A percentile compares a stretch with the other conserved stretches of the same genome.
Conservation (phyloP, 176 grass and related monocot species). For the Bothriochloa decipiens region DNA sequence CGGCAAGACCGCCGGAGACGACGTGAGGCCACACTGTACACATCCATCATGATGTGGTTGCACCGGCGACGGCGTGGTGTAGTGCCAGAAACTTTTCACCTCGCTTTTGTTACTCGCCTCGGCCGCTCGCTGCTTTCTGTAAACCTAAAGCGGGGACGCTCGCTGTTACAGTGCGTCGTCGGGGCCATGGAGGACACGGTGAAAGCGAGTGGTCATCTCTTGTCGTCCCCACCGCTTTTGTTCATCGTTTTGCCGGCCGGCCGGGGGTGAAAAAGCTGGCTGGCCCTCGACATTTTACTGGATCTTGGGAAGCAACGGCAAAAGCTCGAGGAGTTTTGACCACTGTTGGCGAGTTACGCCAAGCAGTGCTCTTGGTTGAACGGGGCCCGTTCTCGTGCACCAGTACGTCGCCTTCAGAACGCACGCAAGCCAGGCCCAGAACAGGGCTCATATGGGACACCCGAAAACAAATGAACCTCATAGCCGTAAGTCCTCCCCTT, state of each 20-base stretch:
- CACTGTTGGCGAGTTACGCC: constrained; percentile 21
- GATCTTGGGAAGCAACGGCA: background rate
- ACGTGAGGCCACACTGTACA: background rate
- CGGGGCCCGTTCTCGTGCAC: constrained; percentile 14
- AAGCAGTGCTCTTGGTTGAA: constrained; percentile 5
- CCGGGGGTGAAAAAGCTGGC: constrained; percentile 22
- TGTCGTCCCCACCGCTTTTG: constrained; percentile 28
- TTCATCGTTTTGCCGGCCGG: background rate
- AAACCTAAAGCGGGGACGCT: constrained; percentile 21
- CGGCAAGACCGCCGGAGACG: constrained; percentile 5
- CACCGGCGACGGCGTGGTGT: background rate
- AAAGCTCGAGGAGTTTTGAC: constrained; percentile 39
- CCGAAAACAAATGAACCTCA: no score
- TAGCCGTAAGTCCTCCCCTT: no score
- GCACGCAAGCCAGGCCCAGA: background rate
- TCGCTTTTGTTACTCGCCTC: constrained; percentile 10
- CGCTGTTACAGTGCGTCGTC: constrained; percentile 5
- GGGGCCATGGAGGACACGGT: constrained; percentile 25
- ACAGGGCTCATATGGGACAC: background rate
- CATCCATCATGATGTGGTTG: background rate
- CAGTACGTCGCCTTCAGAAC: background rate
- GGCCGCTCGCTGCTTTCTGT: constrained; percentile 15
- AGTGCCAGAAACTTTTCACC: background rate
- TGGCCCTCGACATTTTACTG: constrained; percentile 24
- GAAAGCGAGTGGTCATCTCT: constrained; percentile 39